phyloP scores from a whole-genome alignment of 2,329 filamentous ascomycete species.

The Phaeosphaeria sp. region DNA sequence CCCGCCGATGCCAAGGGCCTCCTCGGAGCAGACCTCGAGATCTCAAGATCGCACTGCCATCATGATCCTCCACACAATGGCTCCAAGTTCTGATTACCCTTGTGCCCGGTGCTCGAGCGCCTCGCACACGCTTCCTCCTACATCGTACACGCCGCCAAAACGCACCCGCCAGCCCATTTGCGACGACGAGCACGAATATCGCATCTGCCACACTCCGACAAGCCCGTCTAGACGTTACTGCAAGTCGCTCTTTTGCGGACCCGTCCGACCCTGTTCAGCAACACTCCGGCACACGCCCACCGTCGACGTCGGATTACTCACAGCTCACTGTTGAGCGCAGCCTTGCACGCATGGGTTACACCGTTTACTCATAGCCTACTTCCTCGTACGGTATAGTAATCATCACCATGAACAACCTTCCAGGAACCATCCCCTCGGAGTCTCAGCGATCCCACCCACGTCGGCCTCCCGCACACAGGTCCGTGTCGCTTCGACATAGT shows the following conservation, averaged over 20 bases:
- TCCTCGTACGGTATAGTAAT: constrained; percentile 2
- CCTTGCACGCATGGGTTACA: constrained; percentile 23
- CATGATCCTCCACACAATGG: constrained; percentile 25
- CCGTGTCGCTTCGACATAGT: constrained; percentile 55
- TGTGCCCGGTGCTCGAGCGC: constrained; percentile 12
- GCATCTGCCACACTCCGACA: not conserved
- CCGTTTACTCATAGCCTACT: constrained; percentile 15
- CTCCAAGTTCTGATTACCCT: constrained; percentile 3
- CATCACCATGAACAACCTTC: constrained; percentile 31
- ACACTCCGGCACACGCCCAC: not conserved
- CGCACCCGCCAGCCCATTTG: not conserved
- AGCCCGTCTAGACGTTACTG: not conserved
- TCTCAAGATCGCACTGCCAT: constrained; percentile 18
- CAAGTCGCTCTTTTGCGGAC: not conserved
- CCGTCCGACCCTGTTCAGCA: not conserved
- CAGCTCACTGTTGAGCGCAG: constrained; percentile 1
- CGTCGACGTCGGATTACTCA: not conserved
- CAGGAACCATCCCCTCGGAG: constrained; percentile 21
- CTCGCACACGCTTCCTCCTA: constrained; percentile 1
- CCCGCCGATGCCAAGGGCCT: constrained; percentile 19
- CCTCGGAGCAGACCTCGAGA: constrained; percentile 20
- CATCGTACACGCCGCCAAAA: constrained; percentile 2
- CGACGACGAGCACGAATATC: not conserved
- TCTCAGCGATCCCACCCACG: constrained; percentile 42
- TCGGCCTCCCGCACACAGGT: constrained; percentile 53